phyloP scores from a whole-genome alignment of 208 protist species.

The Crithidia bombi region DNA sequence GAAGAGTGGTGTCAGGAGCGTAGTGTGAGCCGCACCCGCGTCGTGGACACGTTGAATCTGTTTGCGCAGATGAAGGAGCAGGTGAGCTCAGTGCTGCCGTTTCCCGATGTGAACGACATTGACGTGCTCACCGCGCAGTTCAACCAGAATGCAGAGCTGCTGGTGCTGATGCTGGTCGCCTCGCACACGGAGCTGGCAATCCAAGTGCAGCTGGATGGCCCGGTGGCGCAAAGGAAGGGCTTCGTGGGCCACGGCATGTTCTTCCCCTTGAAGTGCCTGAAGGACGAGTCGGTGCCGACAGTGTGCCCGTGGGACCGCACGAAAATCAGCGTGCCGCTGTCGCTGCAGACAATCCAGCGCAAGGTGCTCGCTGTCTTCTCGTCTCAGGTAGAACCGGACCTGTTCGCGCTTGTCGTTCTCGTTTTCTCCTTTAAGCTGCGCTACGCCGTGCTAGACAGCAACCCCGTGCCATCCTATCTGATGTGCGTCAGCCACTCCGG shows the following conservation, averaged over 20 bases:
- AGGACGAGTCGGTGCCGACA: constrained; percentile 65
- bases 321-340: constrained; percentile 69
- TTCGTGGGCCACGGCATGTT: constrained; percentile 72
- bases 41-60: constrained; percentile 66
- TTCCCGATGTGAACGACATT: constrained; percentile 66
- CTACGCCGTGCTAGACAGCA: constrained; percentile 36
- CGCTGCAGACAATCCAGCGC: constrained; percentile 61
- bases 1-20: constrained; percentile 73
- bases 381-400: constrained; percentile 51
- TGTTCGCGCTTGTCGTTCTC: constrained; percentile 72
- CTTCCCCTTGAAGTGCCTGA: constrained; percentile 59
- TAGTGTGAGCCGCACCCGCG: constrained; percentile 65
- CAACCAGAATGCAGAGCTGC: constrained; percentile 45
- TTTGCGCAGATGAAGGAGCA: constrained; percentile 79
- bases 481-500: constrained; percentile 54
- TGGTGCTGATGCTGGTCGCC: constrained; percentile 56
- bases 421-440: constrained; percentile 56
- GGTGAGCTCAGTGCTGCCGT: constrained; percentile 58
- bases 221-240: constrained; percentile 48
- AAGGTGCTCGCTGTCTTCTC: constrained; percentile 68
- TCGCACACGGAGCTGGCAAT: constrained; percentile 72
- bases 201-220: constrained; percentile 58
- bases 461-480: constrained; percentile 20
- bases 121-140: constrained; percentile 66
- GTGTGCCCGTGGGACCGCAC: constrained; percentile 62